phyloP scores from a whole-genome alignment of 108 stramenopile genomes.

The Skeletonema grethae region DNA sequence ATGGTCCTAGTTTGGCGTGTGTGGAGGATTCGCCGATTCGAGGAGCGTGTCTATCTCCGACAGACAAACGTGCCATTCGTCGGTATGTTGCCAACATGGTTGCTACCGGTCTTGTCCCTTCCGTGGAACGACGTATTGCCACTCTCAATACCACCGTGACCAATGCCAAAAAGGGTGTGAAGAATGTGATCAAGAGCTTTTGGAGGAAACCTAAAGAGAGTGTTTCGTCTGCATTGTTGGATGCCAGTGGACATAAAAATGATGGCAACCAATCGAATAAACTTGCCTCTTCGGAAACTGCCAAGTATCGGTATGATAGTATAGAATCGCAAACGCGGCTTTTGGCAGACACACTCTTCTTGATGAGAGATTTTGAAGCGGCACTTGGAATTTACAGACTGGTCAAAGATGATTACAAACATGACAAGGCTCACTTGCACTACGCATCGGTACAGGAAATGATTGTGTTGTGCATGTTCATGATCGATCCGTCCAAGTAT shows the following conservation, averaged over 20 bases:
- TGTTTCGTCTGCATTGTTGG: conserved; percentile 15
- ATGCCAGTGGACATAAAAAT: conserved; percentile 7
- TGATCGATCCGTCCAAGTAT: conserved; percentile 54
- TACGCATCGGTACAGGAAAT: conserved; percentile 84
- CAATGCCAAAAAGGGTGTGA: conserved; percentile 85
- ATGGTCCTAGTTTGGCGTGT: conserved; percentile 8
- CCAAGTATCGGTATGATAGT: conserved; percentile 73
- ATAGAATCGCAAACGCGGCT: conserved; percentile 88
- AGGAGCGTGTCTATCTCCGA: conserved; percentile 51
- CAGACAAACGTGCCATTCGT: conserved; percentile 69
- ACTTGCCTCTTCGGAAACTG: conserved; percentile 1
- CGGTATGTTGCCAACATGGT: conserved; percentile 69
- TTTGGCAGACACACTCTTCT: conserved; percentile 85
- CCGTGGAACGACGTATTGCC: conserved; percentile 81
- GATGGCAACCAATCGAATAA: conserved; percentile 17
- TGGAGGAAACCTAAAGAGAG: conserved; percentile 79
- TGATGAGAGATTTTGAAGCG: conserved; percentile 82
- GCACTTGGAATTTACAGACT: conserved; percentile 75
- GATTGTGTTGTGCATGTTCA: conserved; percentile 80
- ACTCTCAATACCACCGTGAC: conserved; percentile 77
- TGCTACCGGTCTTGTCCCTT: conserved; percentile 59
- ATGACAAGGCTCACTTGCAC: conserved; percentile 71
- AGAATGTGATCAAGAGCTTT: conserved; percentile 84
- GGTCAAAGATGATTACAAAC: conserved; percentile 88
- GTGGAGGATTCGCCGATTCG: conserved; percentile 18